phyloP scores from a whole-genome alignment of 805 yeast species.

The Candida lessepsii region DNA sequence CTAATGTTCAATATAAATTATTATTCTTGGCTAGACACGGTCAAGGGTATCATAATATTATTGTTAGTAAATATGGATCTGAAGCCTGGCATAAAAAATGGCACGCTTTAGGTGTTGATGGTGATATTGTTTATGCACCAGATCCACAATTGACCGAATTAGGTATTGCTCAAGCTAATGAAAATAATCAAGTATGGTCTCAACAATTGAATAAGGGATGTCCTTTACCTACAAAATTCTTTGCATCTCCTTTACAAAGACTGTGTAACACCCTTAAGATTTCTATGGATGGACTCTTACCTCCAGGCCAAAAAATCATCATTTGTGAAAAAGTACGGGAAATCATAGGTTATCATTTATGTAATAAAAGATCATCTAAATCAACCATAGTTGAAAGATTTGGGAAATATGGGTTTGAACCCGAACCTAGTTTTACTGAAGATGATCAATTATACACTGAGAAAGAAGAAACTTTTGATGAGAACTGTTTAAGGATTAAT shows the following conservation, averaged over 20 bases:
- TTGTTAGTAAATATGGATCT: slow-evolving; percentile 45
- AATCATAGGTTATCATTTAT: slow-evolving; percentile 58
- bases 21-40: slow-evolving; percentile 65
- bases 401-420: slow-evolving; percentile 31
- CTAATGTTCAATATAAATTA: slow-evolving; percentile 37
- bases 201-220: slow-evolving; percentile 46
- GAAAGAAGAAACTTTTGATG: slow-evolving; percentile 46
- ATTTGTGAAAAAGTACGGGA: slow-evolving; percentile 52
- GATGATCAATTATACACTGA: slow-evolving; percentile 46
- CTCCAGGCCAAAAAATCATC: slow-evolving; percentile 22
- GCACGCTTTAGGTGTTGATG: slow-evolving; percentile 53
- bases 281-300: slow-evolving; percentile 37
- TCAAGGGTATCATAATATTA: slow-evolving; percentile 64
- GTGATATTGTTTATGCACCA: slow-evolving; percentile 55
- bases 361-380: slow-evolving; percentile 55
- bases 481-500: slow-evolving; percentile 51
- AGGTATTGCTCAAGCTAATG: slow-evolving; percentile 59
- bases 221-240: slow-evolving; percentile 54
- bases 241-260: slow-evolving; percentile 64
- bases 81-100: slow-evolving; percentile 57
- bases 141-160: slow-evolving; percentile 57
- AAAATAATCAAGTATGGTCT: slow-evolving; percentile 44
- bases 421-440: slow-evolving; percentile 38
- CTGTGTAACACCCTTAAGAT: slow-evolving; percentile 53
- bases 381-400: slow-evolving; percentile 38